These are phyloP conservation scores for Acanthamoeba castellanii DNA, from an alignment of 208 protist species.

Conservation along the genomic window DNA sequence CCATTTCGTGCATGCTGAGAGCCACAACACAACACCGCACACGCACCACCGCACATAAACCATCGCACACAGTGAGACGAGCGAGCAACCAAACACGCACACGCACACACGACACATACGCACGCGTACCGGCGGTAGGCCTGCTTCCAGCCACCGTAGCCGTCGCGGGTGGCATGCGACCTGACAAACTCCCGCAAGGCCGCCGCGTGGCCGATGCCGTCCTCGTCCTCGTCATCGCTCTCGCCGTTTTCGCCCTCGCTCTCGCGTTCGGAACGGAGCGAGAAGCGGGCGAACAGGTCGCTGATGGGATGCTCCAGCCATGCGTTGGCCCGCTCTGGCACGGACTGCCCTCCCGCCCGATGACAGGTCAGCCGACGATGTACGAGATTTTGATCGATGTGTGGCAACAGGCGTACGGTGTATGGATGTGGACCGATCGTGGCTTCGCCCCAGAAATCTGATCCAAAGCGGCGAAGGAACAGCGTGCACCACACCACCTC, in stretches of 20 bases:
- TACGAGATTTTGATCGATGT: too few relatives aligned
- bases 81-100: background rate
- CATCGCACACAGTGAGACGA: background rate
- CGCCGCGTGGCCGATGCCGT: background rate
- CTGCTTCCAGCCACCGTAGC: background rate
- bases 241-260: background rate
- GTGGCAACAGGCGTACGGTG: background rate
- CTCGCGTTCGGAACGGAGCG: background rate
- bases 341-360: background rate
- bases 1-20: background rate
- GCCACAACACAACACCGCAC: too few relatives aligned
- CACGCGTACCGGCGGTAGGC: background rate
- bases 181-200: background rate
- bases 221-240: background rate
- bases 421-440: background rate
- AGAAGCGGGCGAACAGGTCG: background rate
- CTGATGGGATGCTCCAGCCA: background rate
- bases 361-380: background rate
- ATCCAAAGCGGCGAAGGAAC: background rate
- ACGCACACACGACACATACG: too few relatives aligned
- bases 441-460: background rate
- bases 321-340: background rate
- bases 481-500: background rate
- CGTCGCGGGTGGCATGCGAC: background rate
- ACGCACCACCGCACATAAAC: too few relatives aligned